phyloP scores from a whole-genome alignment of 768 basidiomycete species.

The Hemileccinum impolitum region DNA sequence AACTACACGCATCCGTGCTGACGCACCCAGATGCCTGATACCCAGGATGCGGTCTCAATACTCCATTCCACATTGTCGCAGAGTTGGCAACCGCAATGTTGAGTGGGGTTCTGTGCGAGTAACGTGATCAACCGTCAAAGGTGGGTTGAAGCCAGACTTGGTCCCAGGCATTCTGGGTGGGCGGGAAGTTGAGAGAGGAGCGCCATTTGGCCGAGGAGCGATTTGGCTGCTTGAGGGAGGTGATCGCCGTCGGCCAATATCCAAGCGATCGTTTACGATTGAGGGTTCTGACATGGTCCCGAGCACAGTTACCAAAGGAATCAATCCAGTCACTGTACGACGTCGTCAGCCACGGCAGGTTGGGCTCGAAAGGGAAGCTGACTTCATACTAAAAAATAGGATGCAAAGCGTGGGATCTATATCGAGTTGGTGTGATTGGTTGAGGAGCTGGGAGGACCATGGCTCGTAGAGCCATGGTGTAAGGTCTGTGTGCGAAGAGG shows the following conservation, averaged over 20 bases:
- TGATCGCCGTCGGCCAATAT: constrained; percentile 43
- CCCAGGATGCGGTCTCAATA: constrained; percentile 42
- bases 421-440: constrained; percentile 43
- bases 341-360: not conserved
- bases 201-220: constrained; percentile 42
- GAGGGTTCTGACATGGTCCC: not conserved
- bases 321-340: constrained; percentile 41
- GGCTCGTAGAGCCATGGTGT: too few relatives aligned
- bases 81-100: constrained; percentile 47
- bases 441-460: constrained; percentile 34
- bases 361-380: constrained; percentile 8
- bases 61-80: constrained; percentile 48
- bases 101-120: constrained; percentile 28
- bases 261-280: not conserved
- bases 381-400: constrained; percentile 57
- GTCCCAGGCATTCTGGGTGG: constrained; percentile 35
- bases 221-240: constrained; percentile 42
- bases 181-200: constrained; percentile 48
- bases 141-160: constrained; percentile 46
- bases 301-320: constrained; percentile 34
- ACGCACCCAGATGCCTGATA: constrained; percentile 47
- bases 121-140: constrained; percentile 39
- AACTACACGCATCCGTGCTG: constrained; percentile 37
- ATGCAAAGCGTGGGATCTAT: constrained; percentile 47
- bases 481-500: too few relatives aligned